Percentiles rank a stretch among this genome's conserved stretches.
Conservation (phyloP, 139 green algal genomes). For the Tetradesmus lagerheimii region DNA sequence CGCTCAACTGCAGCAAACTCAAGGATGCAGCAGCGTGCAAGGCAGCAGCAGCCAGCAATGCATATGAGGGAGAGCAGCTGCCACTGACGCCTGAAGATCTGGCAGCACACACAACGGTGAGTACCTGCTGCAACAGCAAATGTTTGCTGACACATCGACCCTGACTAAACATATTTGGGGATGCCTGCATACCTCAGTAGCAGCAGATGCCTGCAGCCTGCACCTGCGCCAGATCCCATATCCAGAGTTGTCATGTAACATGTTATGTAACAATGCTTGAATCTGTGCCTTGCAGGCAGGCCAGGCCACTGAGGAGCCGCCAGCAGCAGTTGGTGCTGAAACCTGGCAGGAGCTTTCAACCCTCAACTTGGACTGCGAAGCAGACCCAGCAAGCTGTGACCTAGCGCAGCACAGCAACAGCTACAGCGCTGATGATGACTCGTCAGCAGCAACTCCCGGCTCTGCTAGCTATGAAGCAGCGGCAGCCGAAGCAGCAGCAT, state of each 20-base stretch:
- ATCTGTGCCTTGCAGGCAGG: background rate
- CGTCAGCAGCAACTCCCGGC: background rate
- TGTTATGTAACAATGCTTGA: background rate
- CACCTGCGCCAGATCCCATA: too few species aligned
- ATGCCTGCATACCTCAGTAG: too few species aligned
- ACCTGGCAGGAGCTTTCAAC: background rate
- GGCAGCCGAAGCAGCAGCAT: slow-evolving; percentile 11
- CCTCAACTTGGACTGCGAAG: slow-evolving; percentile 4
- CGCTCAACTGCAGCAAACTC: slow-evolving; percentile 12
- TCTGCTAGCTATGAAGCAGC: background rate
- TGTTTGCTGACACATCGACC: too few species aligned
- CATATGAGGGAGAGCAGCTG: slow-evolving; percentile 12
- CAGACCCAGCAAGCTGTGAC: background rate
- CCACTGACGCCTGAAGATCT: background rate
- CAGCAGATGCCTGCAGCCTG: background rate
- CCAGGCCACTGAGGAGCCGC: background rate
- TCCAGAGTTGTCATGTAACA: background rate
- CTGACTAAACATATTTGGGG: too few species aligned
- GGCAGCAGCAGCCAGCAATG: slow-evolving; percentile 3
- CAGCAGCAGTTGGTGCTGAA: background rate
- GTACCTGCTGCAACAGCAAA: background rate
- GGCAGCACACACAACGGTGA: background rate
- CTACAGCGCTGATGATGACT: background rate
- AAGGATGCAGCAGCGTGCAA: background rate
- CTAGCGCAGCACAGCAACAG: slow-evolving; percentile 16